These are phyloP conservation scores for Dictyostelium discoideum DNA, from an alignment of 78 protist species.

Conservation along the genomic window DNA sequence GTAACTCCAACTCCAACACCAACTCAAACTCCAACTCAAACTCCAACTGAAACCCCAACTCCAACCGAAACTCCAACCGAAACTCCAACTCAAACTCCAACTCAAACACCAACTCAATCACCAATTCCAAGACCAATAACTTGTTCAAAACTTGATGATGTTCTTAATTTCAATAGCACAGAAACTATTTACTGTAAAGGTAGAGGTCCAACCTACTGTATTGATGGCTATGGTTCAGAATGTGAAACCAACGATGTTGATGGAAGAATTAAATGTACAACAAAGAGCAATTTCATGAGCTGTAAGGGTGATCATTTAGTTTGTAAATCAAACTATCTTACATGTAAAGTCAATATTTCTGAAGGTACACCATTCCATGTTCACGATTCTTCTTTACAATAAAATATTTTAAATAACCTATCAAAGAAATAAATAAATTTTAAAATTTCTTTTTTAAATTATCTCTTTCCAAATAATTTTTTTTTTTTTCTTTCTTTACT, in stretches of 20 bases:
- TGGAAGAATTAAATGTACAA: background rate
- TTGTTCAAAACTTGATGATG: background rate
- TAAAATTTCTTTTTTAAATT: no score
- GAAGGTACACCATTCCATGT: background rate
- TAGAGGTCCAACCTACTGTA: background rate
- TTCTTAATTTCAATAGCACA: background rate
- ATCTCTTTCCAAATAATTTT: no score
- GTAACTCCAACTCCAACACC: background rate
- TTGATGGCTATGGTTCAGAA: background rate
- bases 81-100: background rate
- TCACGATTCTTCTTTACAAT: background rate
- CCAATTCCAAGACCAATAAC: background rate
- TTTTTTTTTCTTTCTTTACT: no score
- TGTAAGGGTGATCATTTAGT: background rate
- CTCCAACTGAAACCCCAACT: background rate
- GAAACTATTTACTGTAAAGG: background rate
- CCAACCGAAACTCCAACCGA: background rate
- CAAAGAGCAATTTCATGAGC: background rate
- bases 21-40: background rate
- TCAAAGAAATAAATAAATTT: no score
- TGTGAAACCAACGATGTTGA: background rate
- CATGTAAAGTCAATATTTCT: background rate
- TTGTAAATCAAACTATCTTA: background rate
- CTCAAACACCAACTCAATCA: background rate
- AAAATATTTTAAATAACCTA: background rate